Conservation (phyloP, 106 monocot genomes). For the Platanthera zijinensis region DNA sequence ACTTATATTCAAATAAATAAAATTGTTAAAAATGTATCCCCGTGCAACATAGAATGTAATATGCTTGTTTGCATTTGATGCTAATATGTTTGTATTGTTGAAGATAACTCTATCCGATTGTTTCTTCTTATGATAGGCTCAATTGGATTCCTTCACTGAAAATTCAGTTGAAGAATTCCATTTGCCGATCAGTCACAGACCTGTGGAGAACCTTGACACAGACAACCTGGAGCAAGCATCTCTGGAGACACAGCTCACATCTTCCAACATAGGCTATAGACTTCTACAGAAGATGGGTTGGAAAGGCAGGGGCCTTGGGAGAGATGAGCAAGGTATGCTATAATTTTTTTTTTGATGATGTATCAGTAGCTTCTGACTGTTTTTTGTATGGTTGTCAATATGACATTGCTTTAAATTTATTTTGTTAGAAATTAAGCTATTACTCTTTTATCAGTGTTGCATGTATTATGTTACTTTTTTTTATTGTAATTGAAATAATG, state of each 20-base stretch:
- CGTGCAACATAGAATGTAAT: neutral
- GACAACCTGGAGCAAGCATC: constrained; percentile 92
- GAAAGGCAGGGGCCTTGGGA: constrained; percentile 99
- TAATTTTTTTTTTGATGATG: neutral
- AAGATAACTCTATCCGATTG: neutral
- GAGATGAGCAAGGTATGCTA: constrained; percentile 86
- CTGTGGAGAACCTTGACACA: constrained; percentile 80
- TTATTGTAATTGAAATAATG: neutral
- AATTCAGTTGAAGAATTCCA: constrained; percentile 62
- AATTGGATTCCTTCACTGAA: constrained; percentile 15
- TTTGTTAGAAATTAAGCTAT: neutral
- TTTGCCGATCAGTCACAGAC: constrained; percentile 79
- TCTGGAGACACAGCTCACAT: constrained; percentile 76
- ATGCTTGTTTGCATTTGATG: constrained; percentile 1
- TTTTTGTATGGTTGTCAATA: neutral
- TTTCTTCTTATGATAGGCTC: constrained; percentile 17
- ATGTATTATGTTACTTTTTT: neutral
- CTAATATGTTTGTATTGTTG: neutral
- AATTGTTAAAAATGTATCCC: too few species aligned
- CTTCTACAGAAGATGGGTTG: constrained; percentile 99
- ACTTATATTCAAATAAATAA: too few species aligned
- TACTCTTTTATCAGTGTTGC: neutral
- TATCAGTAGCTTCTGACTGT: neutral
- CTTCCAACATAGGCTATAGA: constrained; percentile 86
- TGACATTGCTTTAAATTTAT: neutral